A percentile compares a stretch with the other conserved stretches of the same genome.
Conservation (phyloP, 2,329 filamentous ascomycete species). For the Diplodia corticola region DNA sequence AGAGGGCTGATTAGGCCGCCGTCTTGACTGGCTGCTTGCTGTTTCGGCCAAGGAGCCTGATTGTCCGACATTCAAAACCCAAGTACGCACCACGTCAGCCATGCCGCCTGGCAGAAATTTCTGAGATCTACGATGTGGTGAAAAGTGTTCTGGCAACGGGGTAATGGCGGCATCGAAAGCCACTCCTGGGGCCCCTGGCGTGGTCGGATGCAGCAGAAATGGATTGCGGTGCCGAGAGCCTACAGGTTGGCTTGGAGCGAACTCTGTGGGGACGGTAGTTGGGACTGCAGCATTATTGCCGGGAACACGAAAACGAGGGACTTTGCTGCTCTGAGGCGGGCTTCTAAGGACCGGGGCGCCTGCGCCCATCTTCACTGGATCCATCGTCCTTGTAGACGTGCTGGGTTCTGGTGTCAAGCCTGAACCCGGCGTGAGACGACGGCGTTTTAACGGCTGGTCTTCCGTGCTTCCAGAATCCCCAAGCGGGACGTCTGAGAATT, state of each 20-base stretch:
- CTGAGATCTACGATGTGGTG: constrained; percentile 52
- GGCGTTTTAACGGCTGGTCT: neutral
- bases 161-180: neutral
- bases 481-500: neutral
- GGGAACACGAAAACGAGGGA: neutral
- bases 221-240: constrained; percentile 9
- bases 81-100: constrained; percentile 51
- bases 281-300: neutral
- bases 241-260: neutral
- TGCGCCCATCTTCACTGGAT: neutral
- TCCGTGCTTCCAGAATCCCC: too few species aligned
- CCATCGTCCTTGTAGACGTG: neutral
- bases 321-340: neutral
- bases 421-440: neutral
- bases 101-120: constrained; percentile 53
- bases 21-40: neutral
- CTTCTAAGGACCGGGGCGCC: neutral
- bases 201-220: constrained; percentile 4
- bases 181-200: neutral
- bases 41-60: neutral
- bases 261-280: neutral
- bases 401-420: neutral
- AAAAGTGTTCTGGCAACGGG: constrained; percentile 55
- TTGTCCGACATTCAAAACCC: constrained; percentile 49
- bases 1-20: neutral